Base-by-base conservation (phyloP, 192 early-diverging fungal genomes). In the Ambispora gerdemannii region DNA sequence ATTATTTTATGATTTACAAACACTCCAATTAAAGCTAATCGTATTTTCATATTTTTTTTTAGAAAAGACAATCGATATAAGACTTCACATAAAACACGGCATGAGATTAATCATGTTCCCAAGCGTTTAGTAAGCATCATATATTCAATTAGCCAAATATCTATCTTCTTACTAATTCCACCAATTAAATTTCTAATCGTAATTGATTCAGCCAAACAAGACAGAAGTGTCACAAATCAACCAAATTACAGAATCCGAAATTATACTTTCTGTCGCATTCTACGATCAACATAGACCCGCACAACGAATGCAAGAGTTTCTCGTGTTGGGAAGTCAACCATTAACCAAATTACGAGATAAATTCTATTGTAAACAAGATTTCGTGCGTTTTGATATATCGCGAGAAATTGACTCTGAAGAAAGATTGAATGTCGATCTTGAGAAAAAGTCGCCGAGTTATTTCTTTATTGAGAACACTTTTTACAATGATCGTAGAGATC, bases 401-500 rank as follows among this genome's bases (percentile, higher is more conserved):
- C 7, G 71, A 74, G 1, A 7, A 24, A 33, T 49, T 56, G 6
- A 33, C 53, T 67, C 52, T 58, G 75, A 51, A 65, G 77, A 47
- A 38, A 60, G 38, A 72, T 72, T 50, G 67, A 88, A 88, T 72
- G 83, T 80, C 13, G 71, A 74, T 60, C 72, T 76, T 6, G 81
- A 71, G 58, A 90, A 90, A 77, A 78, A 74, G 15, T 83, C 80
- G 38, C 81, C 86, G 17, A 86, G 84, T 67, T 93, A 86, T 75
- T 86, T 93, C 47, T 89, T 89, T 60, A 91, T 93, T 72, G 90
- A 93, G 49, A 80, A 87, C 19, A 78, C 79, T 0, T 92, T 92
- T 74, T 93, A 91, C 77, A 84, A 76, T 70, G 92, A 93, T 69
- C 75, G 80, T 62, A 80, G 90, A 19, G 76, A 86, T 30, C 74